Evolutionary conservation across 202 grass and related monocot genomes (phyloP).

Genomic region (Schoenoplectus tabernaemontani): DNA sequence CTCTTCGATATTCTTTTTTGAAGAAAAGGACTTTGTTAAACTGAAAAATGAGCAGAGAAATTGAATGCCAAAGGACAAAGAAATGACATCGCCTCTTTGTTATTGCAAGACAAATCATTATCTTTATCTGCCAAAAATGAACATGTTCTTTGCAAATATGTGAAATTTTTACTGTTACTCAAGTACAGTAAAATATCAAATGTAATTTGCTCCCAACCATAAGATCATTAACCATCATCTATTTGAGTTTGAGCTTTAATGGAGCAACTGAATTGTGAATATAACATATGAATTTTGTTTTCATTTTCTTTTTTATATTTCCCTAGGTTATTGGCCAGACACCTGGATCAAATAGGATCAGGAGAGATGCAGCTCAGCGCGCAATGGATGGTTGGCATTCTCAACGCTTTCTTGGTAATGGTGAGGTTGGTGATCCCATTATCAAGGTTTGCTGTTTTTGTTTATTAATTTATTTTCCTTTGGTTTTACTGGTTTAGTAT

Average conservation of each 20-base stretch:
- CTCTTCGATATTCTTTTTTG: not conserved
- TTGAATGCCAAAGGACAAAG: not conserved
- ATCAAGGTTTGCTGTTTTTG: constrained; percentile 42
- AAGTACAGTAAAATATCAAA: not conserved
- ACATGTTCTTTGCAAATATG: not conserved
- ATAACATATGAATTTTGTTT: not conserved
- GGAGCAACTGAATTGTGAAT: not conserved
- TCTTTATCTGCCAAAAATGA: not conserved
- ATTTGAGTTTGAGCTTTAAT: not conserved
- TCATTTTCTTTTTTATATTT: not conserved
- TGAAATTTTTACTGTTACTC: not conserved
- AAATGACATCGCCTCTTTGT: not conserved
- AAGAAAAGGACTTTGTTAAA: not conserved
- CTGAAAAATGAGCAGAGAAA: not conserved
- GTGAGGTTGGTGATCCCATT: constrained; percentile 56
- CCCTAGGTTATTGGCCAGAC: constrained; percentile 34
- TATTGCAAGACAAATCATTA: constrained; percentile 1
- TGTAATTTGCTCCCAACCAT: not conserved
- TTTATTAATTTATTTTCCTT: not conserved
- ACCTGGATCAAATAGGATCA: constrained; percentile 66
- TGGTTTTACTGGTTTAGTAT: constrained; percentile 20
- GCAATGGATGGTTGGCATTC: constrained; percentile 98
- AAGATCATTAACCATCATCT: not conserved
- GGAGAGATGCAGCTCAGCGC: constrained; percentile 77
- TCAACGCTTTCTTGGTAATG: constrained; percentile 61